These are phyloP conservation scores for Chrysoporthe austroafricana DNA, from an alignment of 2,329 filamentous ascomycete genomes.

Conservation along the genomic window DNA sequence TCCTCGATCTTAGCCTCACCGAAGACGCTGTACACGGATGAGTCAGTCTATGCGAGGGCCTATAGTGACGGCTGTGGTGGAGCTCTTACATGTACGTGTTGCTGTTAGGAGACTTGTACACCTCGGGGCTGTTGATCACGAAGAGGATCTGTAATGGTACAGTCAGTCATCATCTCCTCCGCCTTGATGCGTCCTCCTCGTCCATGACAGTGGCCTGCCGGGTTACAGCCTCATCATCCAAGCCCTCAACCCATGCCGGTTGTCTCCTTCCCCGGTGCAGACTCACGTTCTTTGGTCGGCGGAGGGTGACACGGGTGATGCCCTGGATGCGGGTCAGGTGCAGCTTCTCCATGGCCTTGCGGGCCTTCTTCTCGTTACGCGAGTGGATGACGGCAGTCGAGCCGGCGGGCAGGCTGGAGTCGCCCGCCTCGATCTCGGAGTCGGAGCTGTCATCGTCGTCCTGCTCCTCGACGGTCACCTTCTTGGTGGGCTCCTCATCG, in stretches of 20 bases:
- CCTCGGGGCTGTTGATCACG: conserved; percentile 99
- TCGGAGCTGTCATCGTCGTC: conserved; percentile 73
- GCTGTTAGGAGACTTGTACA: conserved; percentile 98
- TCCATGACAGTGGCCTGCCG: not conserved
- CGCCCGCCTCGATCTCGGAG: conserved; percentile 74
- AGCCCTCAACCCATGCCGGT: conserved; percentile 23
- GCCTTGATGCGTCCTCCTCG: not conserved
- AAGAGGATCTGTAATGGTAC: conserved; percentile 80
- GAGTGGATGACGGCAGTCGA: conserved; percentile 92
- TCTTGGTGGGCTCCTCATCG: conserved; percentile 90
- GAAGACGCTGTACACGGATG: conserved; percentile 73
- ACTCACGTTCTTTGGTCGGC: conserved; percentile 98
- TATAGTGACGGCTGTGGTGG: conserved; percentile 1
- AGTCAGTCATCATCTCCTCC: conserved; percentile 10
- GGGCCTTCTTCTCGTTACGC: conserved; percentile 99
- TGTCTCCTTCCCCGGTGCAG: conserved; percentile 8
- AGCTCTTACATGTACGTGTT: conserved; percentile 97
- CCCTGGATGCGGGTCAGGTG: conserved; percentile 94
- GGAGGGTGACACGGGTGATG: conserved; percentile 97
- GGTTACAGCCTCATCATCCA: not conserved
- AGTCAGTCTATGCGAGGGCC: conserved; percentile 27
- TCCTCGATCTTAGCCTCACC: conserved; percentile 99
- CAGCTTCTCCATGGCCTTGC: conserved; percentile 98
- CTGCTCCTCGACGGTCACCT: conserved; percentile 76
- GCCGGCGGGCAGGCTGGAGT: conserved; percentile 71